phyloP scores from a whole-genome alignment of 2,329 filamentous ascomycete species.

The Xylariales sp. region DNA sequence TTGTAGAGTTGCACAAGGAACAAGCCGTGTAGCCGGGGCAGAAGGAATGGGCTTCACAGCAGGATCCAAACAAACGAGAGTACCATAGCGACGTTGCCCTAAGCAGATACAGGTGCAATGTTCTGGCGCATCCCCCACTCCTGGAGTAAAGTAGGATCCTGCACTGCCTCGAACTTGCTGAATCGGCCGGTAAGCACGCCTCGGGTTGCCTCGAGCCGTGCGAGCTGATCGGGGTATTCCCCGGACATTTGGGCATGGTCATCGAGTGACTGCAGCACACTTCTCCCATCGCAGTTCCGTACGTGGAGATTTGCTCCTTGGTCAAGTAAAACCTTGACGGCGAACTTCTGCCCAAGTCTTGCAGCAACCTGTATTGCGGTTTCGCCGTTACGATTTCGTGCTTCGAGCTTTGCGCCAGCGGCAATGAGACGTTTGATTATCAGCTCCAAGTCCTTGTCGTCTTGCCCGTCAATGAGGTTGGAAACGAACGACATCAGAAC shows the following conservation, averaged over 20 bases:
- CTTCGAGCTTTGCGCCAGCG: constrained; percentile 40
- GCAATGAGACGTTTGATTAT: constrained; percentile 41
- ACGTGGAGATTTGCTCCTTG: constrained; percentile 43
- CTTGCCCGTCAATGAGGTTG: constrained; percentile 35
- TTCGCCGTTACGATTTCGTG: constrained; percentile 49
- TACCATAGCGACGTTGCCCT: too few relatives aligned
- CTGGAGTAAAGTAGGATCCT: constrained; percentile 33
- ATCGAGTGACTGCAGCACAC: constrained; percentile 43
- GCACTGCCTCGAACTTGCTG: constrained; percentile 25
- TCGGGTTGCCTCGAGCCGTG: constrained; percentile 40
- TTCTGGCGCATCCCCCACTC: constrained; percentile 31
- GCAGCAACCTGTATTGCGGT: constrained; percentile 52
- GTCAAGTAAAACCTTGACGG: constrained; percentile 41
- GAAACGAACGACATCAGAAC: constrained; percentile 52
- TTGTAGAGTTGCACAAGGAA: too few relatives aligned
- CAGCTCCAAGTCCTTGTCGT: constrained; percentile 42
- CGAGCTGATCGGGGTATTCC: constrained; percentile 29
- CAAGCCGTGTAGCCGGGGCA: too few relatives aligned
- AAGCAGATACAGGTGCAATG: too few relatives aligned
- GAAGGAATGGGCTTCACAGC: too few relatives aligned
- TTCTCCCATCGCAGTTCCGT: constrained; percentile 38
- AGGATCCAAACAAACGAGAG: too few relatives aligned
- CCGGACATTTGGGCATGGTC: constrained; percentile 29
- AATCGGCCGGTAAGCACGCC: constrained; percentile 37
- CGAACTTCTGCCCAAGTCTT: constrained; percentile 47